These are phyloP conservation scores for Trichoderma asperelloides DNA, from an alignment of 495 filamentous ascomycete species.

Conservation along the genomic window DNA sequence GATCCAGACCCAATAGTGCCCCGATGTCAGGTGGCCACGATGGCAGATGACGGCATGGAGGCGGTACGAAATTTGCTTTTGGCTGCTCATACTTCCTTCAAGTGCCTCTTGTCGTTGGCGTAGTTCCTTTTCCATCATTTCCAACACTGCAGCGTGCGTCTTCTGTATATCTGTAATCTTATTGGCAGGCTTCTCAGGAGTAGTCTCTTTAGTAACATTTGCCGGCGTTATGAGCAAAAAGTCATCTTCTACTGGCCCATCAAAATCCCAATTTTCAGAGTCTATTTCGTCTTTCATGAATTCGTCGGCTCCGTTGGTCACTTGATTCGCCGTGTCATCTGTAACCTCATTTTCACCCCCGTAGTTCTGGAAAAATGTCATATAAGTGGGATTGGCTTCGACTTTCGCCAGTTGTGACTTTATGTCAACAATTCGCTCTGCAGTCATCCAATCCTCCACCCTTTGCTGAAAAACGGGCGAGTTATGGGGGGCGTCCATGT, in stretches of 20 bases:
- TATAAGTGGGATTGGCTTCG: neutral
- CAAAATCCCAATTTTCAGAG: constrained; percentile 28
- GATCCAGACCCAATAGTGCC: constrained; percentile 98
- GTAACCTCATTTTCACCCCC: neutral
- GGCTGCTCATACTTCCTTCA: neutral
- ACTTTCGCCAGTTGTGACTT: constrained; percentile 19
- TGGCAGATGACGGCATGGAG: constrained; percentile 92
- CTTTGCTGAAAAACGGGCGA: constrained; percentile 52
- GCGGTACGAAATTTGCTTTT: constrained; percentile 57
- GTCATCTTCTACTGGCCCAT: constrained; percentile 15
- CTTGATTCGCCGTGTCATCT: neutral
- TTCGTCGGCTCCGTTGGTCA: neutral
- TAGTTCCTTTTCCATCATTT: constrained; percentile 9
- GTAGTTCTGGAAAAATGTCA: constrained; percentile 3
- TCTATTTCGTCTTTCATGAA: constrained; percentile 9
- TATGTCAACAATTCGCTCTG: constrained; percentile 50
- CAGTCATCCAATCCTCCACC: constrained; percentile 64
- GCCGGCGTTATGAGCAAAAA: neutral
- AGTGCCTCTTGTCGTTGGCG: neutral
- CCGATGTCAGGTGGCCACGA: constrained; percentile 53
- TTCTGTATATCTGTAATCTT: neutral
- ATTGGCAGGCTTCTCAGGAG: neutral
- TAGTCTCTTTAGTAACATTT: neutral
- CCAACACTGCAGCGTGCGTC: neutral
- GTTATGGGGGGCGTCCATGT: constrained; percentile 58